Conservation (phyloP, 2,329 filamentous ascomycete genomes). For the Claviceps humidiphila region DNA sequence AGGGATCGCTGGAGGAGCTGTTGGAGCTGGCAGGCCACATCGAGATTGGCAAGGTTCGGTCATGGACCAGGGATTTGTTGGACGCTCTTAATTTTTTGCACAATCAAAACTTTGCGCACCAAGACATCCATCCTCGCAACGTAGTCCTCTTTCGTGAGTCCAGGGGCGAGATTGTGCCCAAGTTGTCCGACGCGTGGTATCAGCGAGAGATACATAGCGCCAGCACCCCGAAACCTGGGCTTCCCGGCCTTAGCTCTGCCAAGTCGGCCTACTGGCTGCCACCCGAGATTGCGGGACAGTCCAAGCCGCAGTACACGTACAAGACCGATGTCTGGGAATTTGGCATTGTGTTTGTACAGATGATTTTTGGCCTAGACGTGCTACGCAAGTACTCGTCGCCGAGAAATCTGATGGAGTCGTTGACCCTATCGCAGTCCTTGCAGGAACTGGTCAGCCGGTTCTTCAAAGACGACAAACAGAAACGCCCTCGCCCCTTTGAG, state of each 20-base stretch:
- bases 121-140: constrained; percentile 68
- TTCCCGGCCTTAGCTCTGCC: constrained; percentile 43
- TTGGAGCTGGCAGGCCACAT: constrained; percentile 67
- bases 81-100: constrained; percentile 83
- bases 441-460: constrained; percentile 71
- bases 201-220: constrained; percentile 55
- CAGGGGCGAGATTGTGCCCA: constrained; percentile 57
- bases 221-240: constrained; percentile 35
- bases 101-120: constrained; percentile 70
- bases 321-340: constrained; percentile 96
- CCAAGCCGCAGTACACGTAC: constrained; percentile 49
- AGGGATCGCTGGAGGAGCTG: constrained; percentile 70
- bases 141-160: constrained; percentile 61
- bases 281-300: constrained; percentile 56
- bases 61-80: constrained; percentile 84
- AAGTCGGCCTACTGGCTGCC: constrained; percentile 75
- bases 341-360: constrained; percentile 81
- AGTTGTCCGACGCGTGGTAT: constrained; percentile 62
- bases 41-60: constrained; percentile 60
- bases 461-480: constrained; percentile 74
- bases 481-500: constrained; percentile 71
- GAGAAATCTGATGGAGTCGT: constrained; percentile 53
- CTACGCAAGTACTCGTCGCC: constrained; percentile 69
- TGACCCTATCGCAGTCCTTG: constrained; percentile 60
- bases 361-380: constrained; percentile 77